Percentiles rank a stretch among this genome's conserved stretches.
These are phyloP conservation scores for Cercospora zeae-maydis DNA, from an alignment of 2,329 filamentous ascomycete species.

Conservation along the genomic window DNA sequence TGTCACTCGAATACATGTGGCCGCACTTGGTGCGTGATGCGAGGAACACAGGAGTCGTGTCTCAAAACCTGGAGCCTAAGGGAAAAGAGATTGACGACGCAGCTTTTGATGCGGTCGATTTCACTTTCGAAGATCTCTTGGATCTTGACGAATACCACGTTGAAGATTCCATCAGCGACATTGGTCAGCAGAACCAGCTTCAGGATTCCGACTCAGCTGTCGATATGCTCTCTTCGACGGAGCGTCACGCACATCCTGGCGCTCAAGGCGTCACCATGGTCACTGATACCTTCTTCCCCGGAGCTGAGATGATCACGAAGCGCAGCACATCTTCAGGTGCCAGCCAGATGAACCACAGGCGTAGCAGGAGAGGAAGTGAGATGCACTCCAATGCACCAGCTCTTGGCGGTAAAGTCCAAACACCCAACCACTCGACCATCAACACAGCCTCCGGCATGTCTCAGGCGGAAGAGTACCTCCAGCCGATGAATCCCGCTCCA, in stretches of 20 bases:
- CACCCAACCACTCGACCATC: neutral
- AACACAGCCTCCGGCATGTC: neutral
- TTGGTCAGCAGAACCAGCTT: too few species aligned
- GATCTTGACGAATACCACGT: neutral
- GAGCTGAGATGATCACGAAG: neutral
- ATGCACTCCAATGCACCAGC: neutral
- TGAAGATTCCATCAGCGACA: neutral
- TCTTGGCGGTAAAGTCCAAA: neutral
- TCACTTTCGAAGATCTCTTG: neutral
- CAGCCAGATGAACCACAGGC: neutral
- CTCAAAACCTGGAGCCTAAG: neutral
- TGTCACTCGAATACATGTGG: slow-evolving; percentile 3
- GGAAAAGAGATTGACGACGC: neutral
- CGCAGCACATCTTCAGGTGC: neutral
- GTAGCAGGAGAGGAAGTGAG: neutral
- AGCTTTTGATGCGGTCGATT: neutral
- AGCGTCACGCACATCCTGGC: neutral
- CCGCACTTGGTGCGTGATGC: neutral
- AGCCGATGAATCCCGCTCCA: neutral
- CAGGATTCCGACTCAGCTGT: neutral
- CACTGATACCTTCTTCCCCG: neutral
- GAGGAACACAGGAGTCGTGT: neutral
- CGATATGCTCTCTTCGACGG: neutral
- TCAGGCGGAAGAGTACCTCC: neutral
- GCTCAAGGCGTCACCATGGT: neutral